Percentiles rank a stretch among this genome's conserved stretches.
Evolutionary conservation across 768 basidiomycete species (phyloP).

Genomic region (Candolleomyces aberdarensis): DNA sequence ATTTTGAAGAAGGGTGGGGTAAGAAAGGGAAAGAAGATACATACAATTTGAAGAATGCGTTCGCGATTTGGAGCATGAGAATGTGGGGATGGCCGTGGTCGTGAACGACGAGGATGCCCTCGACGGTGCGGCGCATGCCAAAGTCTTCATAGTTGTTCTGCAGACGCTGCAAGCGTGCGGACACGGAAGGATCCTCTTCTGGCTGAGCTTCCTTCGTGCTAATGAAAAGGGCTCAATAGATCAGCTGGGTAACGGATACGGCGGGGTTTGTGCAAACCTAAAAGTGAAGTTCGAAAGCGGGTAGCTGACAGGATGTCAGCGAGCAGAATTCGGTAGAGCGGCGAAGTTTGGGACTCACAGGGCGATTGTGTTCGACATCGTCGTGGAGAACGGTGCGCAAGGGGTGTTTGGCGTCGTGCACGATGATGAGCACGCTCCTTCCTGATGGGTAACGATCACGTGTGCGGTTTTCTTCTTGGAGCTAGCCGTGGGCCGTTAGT

Average conservation of each 20-base stretch:
- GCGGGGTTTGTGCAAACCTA: constrained; percentile 44
- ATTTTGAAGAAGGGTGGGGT: not conserved
- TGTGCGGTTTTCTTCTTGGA: not conserved
- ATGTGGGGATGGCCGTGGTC: constrained; percentile 98
- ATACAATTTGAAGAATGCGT: constrained; percentile 98
- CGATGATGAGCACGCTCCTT: not conserved
- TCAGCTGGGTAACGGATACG: not conserved
- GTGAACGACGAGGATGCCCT: constrained; percentile 86
- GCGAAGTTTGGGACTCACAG: constrained; percentile 30
- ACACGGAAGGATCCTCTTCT: constrained; percentile 95
- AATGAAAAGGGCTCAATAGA: too few relatives aligned
- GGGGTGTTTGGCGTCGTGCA: constrained; percentile 40
- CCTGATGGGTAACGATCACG: not conserved
- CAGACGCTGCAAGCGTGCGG: constrained; percentile 88
- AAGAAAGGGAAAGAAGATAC: constrained; percentile 24
- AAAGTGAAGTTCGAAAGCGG: constrained; percentile 91
- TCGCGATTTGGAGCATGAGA: constrained; percentile 97
- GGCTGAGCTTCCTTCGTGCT: constrained; percentile 97
- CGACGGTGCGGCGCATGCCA: constrained; percentile 95
- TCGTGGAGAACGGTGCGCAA: constrained; percentile 9
- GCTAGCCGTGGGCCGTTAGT: too few relatives aligned
- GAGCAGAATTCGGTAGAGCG: not conserved
- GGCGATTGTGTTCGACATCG: constrained; percentile 54
- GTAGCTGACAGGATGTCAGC: constrained; percentile 44
- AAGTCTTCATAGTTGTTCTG: constrained; percentile 97